Evolutionary conservation across 371 early-diverging fungal species (phyloP), one percentile per base, ranked within the genome.

Genomic region (Mucor circinelloides): DNA sequence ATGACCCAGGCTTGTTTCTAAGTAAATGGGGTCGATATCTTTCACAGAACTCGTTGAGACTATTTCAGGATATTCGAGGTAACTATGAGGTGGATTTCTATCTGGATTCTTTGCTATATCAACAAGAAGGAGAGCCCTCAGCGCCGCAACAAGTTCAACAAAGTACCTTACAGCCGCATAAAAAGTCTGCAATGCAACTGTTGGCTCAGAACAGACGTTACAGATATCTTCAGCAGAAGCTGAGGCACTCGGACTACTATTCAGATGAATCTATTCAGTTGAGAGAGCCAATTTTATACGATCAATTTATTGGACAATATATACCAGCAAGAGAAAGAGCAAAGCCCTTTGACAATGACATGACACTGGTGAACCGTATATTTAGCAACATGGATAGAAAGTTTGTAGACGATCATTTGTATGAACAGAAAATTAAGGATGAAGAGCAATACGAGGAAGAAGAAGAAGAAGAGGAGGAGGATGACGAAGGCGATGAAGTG

Each of bases 361-460:
- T 81, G 5, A 74, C 64, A 31, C 70, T 84, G 12, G 83, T 85
- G 0, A 68, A 82, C 48, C 73, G 86, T 10, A 72, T 85, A 3
- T 65, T 77, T 8, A 74, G 70, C 25, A 77, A 81, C 65, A 79
- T 83, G 8, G 82, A 83, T 70, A 66, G 70, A 25, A 63, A 69
- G 12, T 75, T 73, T 64, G 81, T 75, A 6, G 58, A 63, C 8
- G 75, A 81, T 42, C 65, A 75, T 40, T 59, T 78, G 46, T 40
- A 78, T 27, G 56, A 31, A 34, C 78, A 83, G 50, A 71, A 76
- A 38, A 48, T 59, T 7, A 68, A 69, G 2, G 77, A 78, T 23
- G 78, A 80, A 38, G 82, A 83, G 21, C 84, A 82, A 60, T 73
- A 74, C 44, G 80, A 82, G 36, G 86, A 85, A 19, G 84, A 85